Evolutionary conservation across 2,329 filamentous ascomycete genomes (phyloP).

Genomic region (Ceratocystis lukuohia): DNA sequence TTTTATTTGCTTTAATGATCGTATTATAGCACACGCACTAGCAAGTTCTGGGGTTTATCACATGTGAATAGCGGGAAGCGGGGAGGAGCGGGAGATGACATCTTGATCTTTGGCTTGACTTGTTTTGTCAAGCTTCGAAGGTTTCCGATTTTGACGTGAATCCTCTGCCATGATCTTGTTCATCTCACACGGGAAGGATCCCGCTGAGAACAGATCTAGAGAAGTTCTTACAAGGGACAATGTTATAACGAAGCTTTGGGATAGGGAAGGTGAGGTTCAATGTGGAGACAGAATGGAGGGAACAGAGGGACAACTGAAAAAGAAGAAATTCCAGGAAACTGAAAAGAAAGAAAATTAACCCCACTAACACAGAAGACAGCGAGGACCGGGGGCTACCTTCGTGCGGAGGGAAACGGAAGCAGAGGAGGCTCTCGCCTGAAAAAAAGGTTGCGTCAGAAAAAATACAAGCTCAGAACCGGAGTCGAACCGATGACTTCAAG

Average conservation of each 20-base stretch:
- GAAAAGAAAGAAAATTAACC: background rate
- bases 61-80: background rate
- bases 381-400: background rate
- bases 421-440: background rate
- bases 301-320: constrained; percentile 11
- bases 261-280: background rate
- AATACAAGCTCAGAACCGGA: constrained; percentile 16
- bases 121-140: background rate
- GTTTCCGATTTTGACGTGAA: background rate
- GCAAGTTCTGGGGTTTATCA: background rate
- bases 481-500: constrained; percentile 14
- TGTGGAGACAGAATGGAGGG: background rate
- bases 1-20: background rate
- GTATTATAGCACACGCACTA: background rate
- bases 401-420: background rate
- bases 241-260: background rate
- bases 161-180: background rate
- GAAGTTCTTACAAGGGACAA: too few relatives aligned
- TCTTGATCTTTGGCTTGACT: background rate
- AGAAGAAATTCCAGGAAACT: constrained; percentile 14
- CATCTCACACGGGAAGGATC: background rate
- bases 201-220: background rate
- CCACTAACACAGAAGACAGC: background rate
- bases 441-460: constrained; percentile 17
- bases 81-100: background rate